phyloP scores from a whole-genome alignment of 2,329 filamentous ascomycete species.

The Capronia americana region DNA sequence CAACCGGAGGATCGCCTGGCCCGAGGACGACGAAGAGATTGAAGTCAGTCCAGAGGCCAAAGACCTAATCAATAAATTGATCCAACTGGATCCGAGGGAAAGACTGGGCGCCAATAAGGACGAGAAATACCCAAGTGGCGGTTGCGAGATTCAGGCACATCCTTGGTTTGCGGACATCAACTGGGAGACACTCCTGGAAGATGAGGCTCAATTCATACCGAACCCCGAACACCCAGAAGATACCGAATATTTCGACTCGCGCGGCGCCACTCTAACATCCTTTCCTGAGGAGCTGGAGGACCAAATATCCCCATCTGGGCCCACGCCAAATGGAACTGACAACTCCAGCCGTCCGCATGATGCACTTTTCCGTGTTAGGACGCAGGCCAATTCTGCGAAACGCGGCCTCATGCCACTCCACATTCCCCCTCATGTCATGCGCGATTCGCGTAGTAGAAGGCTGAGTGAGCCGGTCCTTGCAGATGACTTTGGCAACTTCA shows the following conservation, averaged over 20 bases:
- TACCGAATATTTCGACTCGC: slow-evolving; percentile 94
- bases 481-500: slow-evolving; percentile 95
- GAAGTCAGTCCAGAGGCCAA: slow-evolving; percentile 82
- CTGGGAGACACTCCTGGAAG: slow-evolving; percentile 90
- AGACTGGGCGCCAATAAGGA: slow-evolving; percentile 85
- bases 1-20: slow-evolving; percentile 88
- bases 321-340: slow-evolving; percentile 67
- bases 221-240: slow-evolving; percentile 93
- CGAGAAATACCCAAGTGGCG: slow-evolving; percentile 81
- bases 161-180: slow-evolving; percentile 86
- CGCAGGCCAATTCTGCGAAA: slow-evolving; percentile 86
- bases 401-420: slow-evolving; percentile 92
- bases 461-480: slow-evolving; percentile 86
- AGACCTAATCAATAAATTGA: slow-evolving; percentile 89
- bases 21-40: slow-evolving; percentile 78
- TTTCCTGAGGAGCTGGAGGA: slow-evolving; percentile 96
- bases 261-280: slow-evolving; percentile 87
- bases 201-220: slow-evolving; percentile 94
- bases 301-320: slow-evolving; percentile 75
- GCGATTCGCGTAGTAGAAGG: slow-evolving; percentile 84
- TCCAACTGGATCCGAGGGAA: slow-evolving; percentile 81
- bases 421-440: slow-evolving; percentile 87
- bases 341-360: slow-evolving; percentile 93
- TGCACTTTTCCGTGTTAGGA: slow-evolving; percentile 85
- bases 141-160: slow-evolving; percentile 88